Conservation (phyloP, 768 basidiomycete genomes). For the Imleria badia region DNA sequence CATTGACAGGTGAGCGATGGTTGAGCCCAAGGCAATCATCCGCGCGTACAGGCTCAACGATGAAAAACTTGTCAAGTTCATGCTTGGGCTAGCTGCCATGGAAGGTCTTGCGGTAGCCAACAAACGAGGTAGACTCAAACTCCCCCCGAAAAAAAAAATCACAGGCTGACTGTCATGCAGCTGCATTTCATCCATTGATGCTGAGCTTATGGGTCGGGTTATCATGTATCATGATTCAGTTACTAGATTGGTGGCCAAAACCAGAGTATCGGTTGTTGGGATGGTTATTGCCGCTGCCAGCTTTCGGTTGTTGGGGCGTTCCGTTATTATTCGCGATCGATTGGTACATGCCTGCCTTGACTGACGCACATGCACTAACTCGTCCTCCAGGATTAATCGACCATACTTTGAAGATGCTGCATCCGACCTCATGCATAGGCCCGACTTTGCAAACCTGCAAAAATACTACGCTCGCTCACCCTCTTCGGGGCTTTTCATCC, state of each 20-base stretch:
- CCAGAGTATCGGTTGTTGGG: slow-evolving; percentile 41
- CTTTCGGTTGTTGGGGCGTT: slow-evolving; percentile 61
- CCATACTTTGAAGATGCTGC: slow-evolving; percentile 59
- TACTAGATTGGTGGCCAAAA: slow-evolving; percentile 69
- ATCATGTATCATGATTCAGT: slow-evolving; percentile 56
- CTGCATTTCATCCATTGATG: slow-evolving; percentile 63
- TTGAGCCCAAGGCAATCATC: slow-evolving; percentile 46
- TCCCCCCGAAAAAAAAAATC: background rate
- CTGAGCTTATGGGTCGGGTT: slow-evolving; percentile 61
- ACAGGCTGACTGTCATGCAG: slow-evolving; percentile 1
- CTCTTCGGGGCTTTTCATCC: slow-evolving; percentile 68
- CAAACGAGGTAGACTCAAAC: slow-evolving; percentile 42
- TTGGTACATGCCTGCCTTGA: slow-evolving; percentile 46
- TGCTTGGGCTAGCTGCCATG: slow-evolving; percentile 63
- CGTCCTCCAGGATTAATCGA: slow-evolving; percentile 59
- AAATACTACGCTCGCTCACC: slow-evolving; percentile 59
- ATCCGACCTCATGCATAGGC: slow-evolving; percentile 49
- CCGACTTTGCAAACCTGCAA: slow-evolving; percentile 54
- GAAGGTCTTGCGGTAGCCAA: slow-evolving; percentile 71
- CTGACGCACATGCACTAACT: background rate
- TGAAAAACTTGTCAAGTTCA: slow-evolving; percentile 60
- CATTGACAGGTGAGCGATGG: slow-evolving; percentile 32
- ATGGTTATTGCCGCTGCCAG: slow-evolving; percentile 62
- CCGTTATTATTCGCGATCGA: slow-evolving; percentile 67
- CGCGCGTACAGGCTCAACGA: slow-evolving; percentile 53